Percentiles rank a stretch among this genome's conserved stretches.
These are phyloP conservation scores for Kodamaea fungicola DNA, from an alignment of 1,139 yeast species.

Conservation along the genomic window DNA sequence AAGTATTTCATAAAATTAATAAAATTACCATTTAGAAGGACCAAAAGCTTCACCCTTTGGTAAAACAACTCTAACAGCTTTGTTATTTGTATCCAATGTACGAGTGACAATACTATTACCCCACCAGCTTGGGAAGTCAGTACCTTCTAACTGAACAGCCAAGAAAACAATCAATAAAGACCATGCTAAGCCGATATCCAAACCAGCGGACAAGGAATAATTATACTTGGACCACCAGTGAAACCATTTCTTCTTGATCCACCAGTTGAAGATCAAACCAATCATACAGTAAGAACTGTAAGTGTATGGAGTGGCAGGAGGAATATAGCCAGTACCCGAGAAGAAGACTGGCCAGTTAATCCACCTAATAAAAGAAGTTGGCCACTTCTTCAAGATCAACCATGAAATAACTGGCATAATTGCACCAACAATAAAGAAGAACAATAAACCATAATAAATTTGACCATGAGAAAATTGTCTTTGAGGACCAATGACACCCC, in stretches of 20 bases:
- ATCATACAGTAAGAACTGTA: conserved; percentile 38
- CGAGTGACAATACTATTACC: conserved; percentile 41
- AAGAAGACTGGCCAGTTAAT: conserved; percentile 47
- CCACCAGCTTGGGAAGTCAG: conserved; percentile 53
- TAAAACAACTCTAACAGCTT: conserved; percentile 10
- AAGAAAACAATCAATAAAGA: conserved; percentile 48
- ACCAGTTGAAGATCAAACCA: conserved; percentile 29
- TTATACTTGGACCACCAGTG: conserved; percentile 68
- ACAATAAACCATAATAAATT: conserved; percentile 35
- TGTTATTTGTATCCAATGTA: conserved; percentile 11
- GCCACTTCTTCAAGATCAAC: conserved; percentile 46
- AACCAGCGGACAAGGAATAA: conserved; percentile 54
- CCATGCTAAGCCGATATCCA: conserved; percentile 54
- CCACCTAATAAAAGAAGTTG: conserved; percentile 42
- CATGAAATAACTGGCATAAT: conserved; percentile 38
- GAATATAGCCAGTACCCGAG: conserved; percentile 46
- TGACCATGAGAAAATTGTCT: conserved; percentile 38
- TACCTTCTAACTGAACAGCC: conserved; percentile 26
- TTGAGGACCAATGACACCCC: conserved; percentile 45
- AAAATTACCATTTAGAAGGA: conserved; percentile 18
- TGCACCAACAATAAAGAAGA: conserved; percentile 41
- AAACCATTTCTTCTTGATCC: conserved; percentile 36
- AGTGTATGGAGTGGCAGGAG: conserved; percentile 46
- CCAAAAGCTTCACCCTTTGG: conserved; percentile 16
- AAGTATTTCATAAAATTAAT: not conserved